Percentiles rank a stretch among this genome's conserved stretches.
phyloP scores from a whole-genome alignment of 2,329 filamentous ascomycete genomes.

The Talaromyces atroroseus region DNA sequence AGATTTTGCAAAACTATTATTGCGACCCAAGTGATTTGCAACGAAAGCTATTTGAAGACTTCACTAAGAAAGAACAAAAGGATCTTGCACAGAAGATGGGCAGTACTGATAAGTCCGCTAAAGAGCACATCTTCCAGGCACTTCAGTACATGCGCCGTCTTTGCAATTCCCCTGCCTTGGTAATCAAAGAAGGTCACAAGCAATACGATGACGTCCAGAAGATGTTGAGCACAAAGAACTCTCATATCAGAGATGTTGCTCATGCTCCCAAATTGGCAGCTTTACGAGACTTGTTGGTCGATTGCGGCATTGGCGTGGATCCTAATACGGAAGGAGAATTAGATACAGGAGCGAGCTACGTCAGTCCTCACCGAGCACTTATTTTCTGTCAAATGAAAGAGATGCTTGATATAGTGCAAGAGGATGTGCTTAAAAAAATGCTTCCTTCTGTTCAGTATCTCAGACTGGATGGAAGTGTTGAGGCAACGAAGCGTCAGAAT shows the following conservation, averaged over 20 bases:
- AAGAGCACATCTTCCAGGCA: slow-evolving; percentile 98
- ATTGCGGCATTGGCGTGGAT: slow-evolving; percentile 89
- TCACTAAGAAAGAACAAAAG: slow-evolving; percentile 87
- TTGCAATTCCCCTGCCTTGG: slow-evolving; percentile 93
- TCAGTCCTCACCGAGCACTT: slow-evolving; percentile 90
- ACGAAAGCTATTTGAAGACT: slow-evolving; percentile 92
- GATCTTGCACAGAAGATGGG: slow-evolving; percentile 78
- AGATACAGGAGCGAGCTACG: slow-evolving; percentile 64
- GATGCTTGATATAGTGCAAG: slow-evolving; percentile 98
- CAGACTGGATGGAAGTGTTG: slow-evolving; percentile 88
- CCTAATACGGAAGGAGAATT: slow-evolving; percentile 50
- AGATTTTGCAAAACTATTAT: slow-evolving; percentile 99
- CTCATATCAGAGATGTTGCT: slow-evolving; percentile 72
- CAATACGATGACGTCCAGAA: slow-evolving; percentile 84
- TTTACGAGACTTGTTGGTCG: slow-evolving; percentile 86
- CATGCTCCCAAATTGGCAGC: slow-evolving; percentile 93
- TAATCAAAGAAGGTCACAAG: slow-evolving; percentile 89
- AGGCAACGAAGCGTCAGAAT: slow-evolving; percentile 88
- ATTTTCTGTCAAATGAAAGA: slow-evolving; percentile 99
- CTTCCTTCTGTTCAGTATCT: slow-evolving; percentile 90
- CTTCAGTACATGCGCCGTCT: slow-evolving; percentile 99
- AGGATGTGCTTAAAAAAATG: slow-evolving; percentile 81
- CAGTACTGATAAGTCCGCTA: slow-evolving; percentile 82
- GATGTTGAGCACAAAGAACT: slow-evolving; percentile 71
- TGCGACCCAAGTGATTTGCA: slow-evolving; percentile 95